These are phyloP conservation scores for Fulvia fulva DNA, from an alignment of 2,329 filamentous ascomycete genomes.

Conservation along the genomic window DNA sequence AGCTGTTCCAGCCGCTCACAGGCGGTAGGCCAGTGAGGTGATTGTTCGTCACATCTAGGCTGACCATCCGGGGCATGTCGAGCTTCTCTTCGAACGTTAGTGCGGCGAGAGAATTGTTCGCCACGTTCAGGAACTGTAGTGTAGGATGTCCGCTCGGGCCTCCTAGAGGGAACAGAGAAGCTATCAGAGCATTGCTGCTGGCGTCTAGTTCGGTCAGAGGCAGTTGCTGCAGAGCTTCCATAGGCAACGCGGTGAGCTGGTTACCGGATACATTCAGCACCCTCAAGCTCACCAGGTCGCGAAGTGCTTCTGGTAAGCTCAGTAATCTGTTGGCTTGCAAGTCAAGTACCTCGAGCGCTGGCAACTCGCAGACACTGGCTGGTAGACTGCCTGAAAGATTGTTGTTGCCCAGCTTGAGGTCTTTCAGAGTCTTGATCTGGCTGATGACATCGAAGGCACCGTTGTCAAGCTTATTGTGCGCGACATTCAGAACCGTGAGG, in stretches of 20 bases:
- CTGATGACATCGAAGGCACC: conserved; percentile 67
- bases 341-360: conserved; percentile 73
- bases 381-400: conserved; percentile 65
- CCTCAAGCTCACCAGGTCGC: conserved; percentile 65
- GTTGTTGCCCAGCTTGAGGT: conserved; percentile 79
- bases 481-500: conserved; percentile 75
- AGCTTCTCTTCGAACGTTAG: conserved; percentile 50
- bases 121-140: conserved; percentile 73
- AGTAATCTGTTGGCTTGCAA: conserved; percentile 76
- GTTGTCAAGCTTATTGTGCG: conserved; percentile 72
- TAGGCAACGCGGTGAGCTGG: conserved; percentile 65
- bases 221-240: conserved; percentile 62
- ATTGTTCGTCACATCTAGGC: conserved; percentile 76
- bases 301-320: conserved; percentile 63
- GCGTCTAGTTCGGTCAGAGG: conserved; percentile 70
- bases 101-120: conserved; percentile 65
- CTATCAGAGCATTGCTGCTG: conserved; percentile 73
- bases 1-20: conserved; percentile 66
- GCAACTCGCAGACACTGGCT: conserved; percentile 58
- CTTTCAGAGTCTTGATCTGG: conserved; percentile 67
- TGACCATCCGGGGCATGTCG: conserved; percentile 67
- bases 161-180: conserved; percentile 62
- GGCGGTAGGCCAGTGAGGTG: conserved; percentile 69
- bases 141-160: conserved; percentile 49
- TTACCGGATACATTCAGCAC: conserved; percentile 80